Base-by-base conservation (phyloP, 2,329 filamentous ascomycete species). In the Fusarium brachygibbosum region DNA sequence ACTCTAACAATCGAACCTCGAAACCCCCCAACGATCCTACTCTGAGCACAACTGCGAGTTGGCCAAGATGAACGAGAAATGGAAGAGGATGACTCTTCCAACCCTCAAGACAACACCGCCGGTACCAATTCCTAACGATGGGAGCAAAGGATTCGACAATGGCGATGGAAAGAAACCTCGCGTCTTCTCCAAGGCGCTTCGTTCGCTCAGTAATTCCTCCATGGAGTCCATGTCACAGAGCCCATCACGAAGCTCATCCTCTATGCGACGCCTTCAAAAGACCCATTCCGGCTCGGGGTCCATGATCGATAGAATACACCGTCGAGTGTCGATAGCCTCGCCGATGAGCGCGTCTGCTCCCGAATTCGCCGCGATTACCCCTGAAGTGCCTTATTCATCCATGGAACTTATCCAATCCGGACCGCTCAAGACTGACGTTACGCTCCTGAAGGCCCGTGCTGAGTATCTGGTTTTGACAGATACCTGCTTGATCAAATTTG, bases 401-500 rank as follows among this genome's bases (percentile, higher is more conserved):
- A 81, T 82, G 78, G 79, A 80, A 37, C 70, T 85, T 19, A 66
- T 84, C 40, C 82, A 82, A 46, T 81, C 81, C 50, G 84, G 84
- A 3, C 76, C 82, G 17, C 77, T 88, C 35, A 86, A 86, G 71
- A 76, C 82, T 1, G 84, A 87, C 58, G 76, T 82, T 6, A 83
- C 83, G 21, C 76, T 86, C 4, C 77, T 85, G 64, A 86, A 85
- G 61, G 77, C 82, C 3, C 83, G 83, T 35, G 78, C 81, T 50
- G 83, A 84, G 57, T 87, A 86, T 63, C 73, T 88, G 13, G 85
- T 87, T 29, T 76, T 87, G 25, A 86, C 86, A 4, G 77, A 84
- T 32, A 80, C 82, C 41, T 83, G 83, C 52, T 74, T 88, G 42
- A 74, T 87, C 70, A 85, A 85, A 66, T 85, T 87, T 69, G 82